Conservation (phyloP, 2,329 filamentous ascomycete genomes). For the Aureobasidium sp. region DNA sequence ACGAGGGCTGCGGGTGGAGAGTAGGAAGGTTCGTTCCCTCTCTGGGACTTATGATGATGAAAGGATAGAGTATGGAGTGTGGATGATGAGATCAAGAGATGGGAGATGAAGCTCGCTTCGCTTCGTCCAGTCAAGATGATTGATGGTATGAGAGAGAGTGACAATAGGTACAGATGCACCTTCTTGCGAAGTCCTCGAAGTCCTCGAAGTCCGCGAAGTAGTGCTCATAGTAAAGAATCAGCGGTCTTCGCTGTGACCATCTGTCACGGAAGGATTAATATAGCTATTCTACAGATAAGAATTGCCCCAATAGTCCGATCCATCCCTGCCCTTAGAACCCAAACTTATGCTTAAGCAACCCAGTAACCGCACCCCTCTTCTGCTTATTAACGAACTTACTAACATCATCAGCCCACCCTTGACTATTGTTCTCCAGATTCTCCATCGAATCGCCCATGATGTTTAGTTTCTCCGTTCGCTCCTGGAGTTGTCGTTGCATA, state of each 20-base stretch:
- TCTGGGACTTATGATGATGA: too few relatives aligned
- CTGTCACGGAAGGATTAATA: too few relatives aligned
- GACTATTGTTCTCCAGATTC: conserved; percentile 68
- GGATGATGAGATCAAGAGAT: neutral
- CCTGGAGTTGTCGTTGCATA: conserved; percentile 76
- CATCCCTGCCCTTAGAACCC: conserved; percentile 1
- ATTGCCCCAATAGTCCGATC: neutral
- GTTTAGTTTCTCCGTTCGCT: conserved; percentile 79
- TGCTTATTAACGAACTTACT: conserved; percentile 79
- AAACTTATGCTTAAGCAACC: conserved; percentile 14
- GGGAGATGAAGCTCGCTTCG: too few relatives aligned
- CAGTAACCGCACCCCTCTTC: conserved; percentile 55
- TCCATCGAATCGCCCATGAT: conserved; percentile 81
- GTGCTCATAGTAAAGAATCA: too few relatives aligned
- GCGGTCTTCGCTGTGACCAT: too few relatives aligned
- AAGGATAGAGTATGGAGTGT: too few relatives aligned
- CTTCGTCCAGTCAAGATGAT: too few relatives aligned
- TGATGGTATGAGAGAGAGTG: too few relatives aligned
- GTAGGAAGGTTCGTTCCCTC: neutral
- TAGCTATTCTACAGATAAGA: too few relatives aligned
- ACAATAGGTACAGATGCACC: too few relatives aligned
- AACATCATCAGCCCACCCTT: conserved; percentile 79
- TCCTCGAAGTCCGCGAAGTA: too few relatives aligned
- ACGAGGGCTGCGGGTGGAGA: neutral
- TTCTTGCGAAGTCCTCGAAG: too few relatives aligned